Conservation (phyloP, 1,284 basidiomycete genomes). For the Kalmanozyma brasiliensis region DNA sequence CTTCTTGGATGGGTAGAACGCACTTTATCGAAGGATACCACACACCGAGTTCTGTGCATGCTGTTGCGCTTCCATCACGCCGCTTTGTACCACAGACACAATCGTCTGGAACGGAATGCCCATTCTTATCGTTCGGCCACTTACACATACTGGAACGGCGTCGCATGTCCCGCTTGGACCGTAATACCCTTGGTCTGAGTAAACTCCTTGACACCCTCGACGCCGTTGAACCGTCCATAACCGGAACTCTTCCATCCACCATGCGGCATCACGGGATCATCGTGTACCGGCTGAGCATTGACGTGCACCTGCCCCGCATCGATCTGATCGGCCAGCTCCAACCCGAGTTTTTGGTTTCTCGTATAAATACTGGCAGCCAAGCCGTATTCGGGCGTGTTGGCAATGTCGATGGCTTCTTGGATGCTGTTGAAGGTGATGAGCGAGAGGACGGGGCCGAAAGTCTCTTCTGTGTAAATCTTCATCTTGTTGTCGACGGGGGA, state of each 20-base stretch:
- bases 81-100: no score
- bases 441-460: constrained; percentile 84
- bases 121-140: no score
- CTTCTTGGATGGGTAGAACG: constrained; percentile 18
- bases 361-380: constrained; percentile 74
- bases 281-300: constrained; percentile 53
- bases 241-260: constrained; percentile 79
- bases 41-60: no score
- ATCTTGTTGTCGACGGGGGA: constrained; percentile 72
- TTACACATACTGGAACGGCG: constrained; percentile 34
- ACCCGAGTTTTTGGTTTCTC: constrained; percentile 70
- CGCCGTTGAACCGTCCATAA: constrained; percentile 71
- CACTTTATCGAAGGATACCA: neutral
- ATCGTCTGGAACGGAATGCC: no score
- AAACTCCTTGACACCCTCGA: constrained; percentile 86
- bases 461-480: constrained; percentile 71
- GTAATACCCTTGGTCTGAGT: constrained; percentile 89
- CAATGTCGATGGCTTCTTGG: constrained; percentile 73
- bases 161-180: constrained; percentile 45
- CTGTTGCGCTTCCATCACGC: constrained; percentile 11
- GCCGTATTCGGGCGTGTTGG: constrained; percentile 73
- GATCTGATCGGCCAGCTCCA: constrained; percentile 72
- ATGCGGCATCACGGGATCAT: constrained; percentile 44
- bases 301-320: constrained; percentile 64
- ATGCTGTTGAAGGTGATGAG: constrained; percentile 82